These are phyloP conservation scores for Phialemonium atrogriseum DNA, from an alignment of 2,329 filamentous ascomycete genomes.

Conservation along the genomic window DNA sequence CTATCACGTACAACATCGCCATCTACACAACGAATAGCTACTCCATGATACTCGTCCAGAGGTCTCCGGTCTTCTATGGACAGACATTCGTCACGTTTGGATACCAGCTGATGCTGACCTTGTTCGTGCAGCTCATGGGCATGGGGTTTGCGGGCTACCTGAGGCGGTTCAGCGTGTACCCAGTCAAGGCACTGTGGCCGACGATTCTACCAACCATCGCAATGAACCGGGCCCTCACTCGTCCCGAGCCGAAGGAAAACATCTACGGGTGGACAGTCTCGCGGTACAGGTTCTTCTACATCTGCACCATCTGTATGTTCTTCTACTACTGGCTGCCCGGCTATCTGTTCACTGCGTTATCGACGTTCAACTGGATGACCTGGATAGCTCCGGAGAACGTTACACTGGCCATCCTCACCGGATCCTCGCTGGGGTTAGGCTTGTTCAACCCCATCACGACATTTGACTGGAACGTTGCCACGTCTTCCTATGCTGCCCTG, in stretches of 20 bases:
- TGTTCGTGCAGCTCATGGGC: slow-evolving; percentile 33
- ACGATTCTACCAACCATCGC: slow-evolving; percentile 28
- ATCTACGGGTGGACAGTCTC: slow-evolving; percentile 36
- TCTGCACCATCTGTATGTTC: slow-evolving; percentile 27
- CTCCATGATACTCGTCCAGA: slow-evolving; percentile 26
- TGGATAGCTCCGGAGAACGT: slow-evolving; percentile 39
- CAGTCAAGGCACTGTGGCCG: slow-evolving; percentile 32
- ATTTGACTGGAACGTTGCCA: slow-evolving; percentile 40
- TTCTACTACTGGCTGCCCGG: slow-evolving; percentile 40
- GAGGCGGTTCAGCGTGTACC: slow-evolving; percentile 28
- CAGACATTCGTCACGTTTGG: slow-evolving; percentile 29
- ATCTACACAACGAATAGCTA: slow-evolving; percentile 26
- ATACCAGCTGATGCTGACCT: slow-evolving; percentile 30
- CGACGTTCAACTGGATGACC: slow-evolving; percentile 40
- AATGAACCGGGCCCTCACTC: slow-evolving; percentile 23
- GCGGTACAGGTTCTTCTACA: slow-evolving; percentile 34
- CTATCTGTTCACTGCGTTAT: slow-evolving; percentile 34
- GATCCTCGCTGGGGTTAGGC: slow-evolving; percentile 29
- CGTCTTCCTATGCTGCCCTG: not conserved
- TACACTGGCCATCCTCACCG: slow-evolving; percentile 33
- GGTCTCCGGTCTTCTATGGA: slow-evolving; percentile 29
- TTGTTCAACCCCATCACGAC: slow-evolving; percentile 39
- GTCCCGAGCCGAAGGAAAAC: slow-evolving; percentile 24
- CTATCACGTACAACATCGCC: slow-evolving; percentile 28
- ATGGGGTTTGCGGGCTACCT: slow-evolving; percentile 32